phyloP scores from a whole-genome alignment of 1,139 yeast genomes.

The Hyphopichia buzzinii region DNA sequence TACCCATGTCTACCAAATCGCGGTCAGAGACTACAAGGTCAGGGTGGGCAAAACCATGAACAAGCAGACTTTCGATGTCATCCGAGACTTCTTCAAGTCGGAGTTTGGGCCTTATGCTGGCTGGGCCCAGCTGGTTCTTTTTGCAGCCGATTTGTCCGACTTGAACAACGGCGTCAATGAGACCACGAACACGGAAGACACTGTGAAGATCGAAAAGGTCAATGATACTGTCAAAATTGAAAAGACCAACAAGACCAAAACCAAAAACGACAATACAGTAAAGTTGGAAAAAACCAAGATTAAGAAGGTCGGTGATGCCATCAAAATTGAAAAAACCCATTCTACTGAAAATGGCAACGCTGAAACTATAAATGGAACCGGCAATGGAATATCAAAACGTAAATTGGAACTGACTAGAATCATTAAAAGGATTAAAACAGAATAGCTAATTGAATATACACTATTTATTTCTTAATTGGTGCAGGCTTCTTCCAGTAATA shows the following conservation, averaged over 20 bases:
- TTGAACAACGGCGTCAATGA: conserved; percentile 57
- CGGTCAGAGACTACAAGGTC: conserved; percentile 73
- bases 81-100: conserved; percentile 58
- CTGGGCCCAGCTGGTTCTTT: conserved; percentile 94
- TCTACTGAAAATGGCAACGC: no score
- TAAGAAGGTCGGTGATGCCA: no score
- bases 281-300: conserved; percentile 1
- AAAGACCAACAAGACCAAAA: background rate
- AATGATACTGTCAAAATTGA: background rate
- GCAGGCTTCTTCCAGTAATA: conserved; percentile 82
- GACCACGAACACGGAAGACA: conserved; percentile 1
- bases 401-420: no score
- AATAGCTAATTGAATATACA: no score
- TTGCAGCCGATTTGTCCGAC: conserved; percentile 76
- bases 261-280: background rate
- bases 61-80: conserved; percentile 58
- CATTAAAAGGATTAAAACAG: no score
- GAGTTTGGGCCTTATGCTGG: conserved; percentile 94
- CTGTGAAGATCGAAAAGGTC: no score
- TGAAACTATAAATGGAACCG: no score
- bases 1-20: conserved; percentile 94
- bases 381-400: no score
- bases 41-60: conserved; percentile 54
- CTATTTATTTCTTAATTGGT: conserved; percentile 42
- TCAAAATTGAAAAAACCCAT: conserved; percentile 1